Evolutionary conservation across 495 filamentous ascomycete species (phyloP), one percentile per base, ranked within the genome.

Genomic region (Hyphodiscus hymeniophilus): DNA sequence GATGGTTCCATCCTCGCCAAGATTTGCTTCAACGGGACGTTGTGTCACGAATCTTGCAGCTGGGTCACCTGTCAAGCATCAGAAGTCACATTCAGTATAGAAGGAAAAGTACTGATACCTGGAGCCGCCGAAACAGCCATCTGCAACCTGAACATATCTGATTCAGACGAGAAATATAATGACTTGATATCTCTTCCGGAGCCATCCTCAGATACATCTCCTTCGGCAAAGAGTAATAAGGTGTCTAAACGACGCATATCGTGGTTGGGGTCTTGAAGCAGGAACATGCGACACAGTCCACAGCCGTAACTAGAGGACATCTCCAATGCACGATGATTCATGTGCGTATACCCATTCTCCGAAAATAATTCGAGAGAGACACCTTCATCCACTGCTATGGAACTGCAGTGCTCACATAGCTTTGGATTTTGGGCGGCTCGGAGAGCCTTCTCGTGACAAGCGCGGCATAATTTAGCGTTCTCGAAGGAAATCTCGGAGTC

Each of bases 181-280:
- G 31, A 1, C 12, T 43, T 31, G 7, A 51, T 26, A 44, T 51
- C 48, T 33, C 21, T 18, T 38, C 12, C 28, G 12, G 20, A 24
- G 2, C 7, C 24, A 8, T 7, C 35, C 13, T 21, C 30, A 1
- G 8, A 11, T 7, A n/a, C n/a, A 15, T 38, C 21, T 17, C 16
- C 22, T 44, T 21, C 16, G 20, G 39, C 48, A 38, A 24, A 28
- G 20, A 51, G 39, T 2, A 12, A 24, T 23, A 30, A 23, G 6
- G 17, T 2, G 7, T 3, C 12, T 8, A 28, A 7, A 7, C 15
- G 34, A 36, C 23, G 8, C 23, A 39, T 43, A 20, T 44, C 48
- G 11, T 17, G 7, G 39, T 51, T 51, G 8, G 48, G 48, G 28
- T 51, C 48, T 31, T 51, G 48, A 31, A 51, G 23, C 16, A 43